Evolutionary conservation across 306 rosid species (phyloP).

Genomic region (Acmispon strigosus): DNA sequence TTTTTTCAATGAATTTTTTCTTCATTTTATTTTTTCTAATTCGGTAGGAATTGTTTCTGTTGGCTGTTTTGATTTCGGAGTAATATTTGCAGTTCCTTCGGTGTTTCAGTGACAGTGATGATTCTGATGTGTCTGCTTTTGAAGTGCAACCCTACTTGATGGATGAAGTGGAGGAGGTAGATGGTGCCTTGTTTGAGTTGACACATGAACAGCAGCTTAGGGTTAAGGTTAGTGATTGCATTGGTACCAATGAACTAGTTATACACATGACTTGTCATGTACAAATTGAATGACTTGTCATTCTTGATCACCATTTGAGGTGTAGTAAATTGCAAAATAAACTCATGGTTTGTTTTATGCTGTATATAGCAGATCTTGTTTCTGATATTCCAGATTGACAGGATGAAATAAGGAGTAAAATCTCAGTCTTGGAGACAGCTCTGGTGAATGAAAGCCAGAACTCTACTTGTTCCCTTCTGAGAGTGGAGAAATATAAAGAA

Average conservation of each 20-base stretch:
- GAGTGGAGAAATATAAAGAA: conserved; percentile 65
- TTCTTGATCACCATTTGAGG: not conserved
- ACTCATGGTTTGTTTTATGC: conserved; percentile 8
- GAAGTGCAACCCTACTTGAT: conserved; percentile 50
- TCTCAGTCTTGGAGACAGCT: conserved; percentile 55
- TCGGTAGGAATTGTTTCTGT: not conserved
- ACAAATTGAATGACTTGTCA: not conserved
- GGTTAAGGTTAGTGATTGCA: conserved; percentile 45
- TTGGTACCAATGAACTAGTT: not conserved
- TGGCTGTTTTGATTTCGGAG: not conserved
- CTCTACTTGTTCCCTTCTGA: conserved; percentile 46
- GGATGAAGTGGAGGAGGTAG: conserved; percentile 59
- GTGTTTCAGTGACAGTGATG: conserved; percentile 51
- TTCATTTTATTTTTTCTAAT: not conserved
- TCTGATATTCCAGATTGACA: conserved; percentile 30
- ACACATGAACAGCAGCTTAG: conserved; percentile 54
- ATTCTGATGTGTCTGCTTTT: conserved; percentile 36
- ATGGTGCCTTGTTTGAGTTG: conserved; percentile 58
- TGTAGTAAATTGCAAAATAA: not conserved
- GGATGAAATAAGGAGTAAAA: conserved; percentile 74
- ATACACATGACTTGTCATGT: not conserved
- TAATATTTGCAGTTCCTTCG: conserved; percentile 19
- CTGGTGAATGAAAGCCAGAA: conserved; percentile 46
- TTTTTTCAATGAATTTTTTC: not conserved
- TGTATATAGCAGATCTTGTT: not conserved